Evolutionary conservation across 2,329 filamentous ascomycete species (phyloP).

Genomic region (Pyricularia pennisetigena): DNA sequence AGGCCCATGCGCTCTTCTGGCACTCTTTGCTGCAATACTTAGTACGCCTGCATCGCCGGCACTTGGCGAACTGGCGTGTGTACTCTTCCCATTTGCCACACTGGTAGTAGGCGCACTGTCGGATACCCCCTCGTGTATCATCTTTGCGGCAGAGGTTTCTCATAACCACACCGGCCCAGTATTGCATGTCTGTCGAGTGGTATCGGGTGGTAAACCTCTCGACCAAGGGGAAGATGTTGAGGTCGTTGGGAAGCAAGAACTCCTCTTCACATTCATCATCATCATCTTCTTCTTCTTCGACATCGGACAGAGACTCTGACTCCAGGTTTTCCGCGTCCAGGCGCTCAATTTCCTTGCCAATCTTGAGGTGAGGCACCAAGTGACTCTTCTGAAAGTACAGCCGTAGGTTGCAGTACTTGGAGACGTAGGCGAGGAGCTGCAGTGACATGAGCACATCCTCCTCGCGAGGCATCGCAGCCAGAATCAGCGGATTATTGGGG

Average conservation of each 20-base stretch:
- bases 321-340: constrained; percentile 59
- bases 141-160: constrained; percentile 97
- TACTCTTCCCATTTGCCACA: constrained; percentile 98
- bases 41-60: constrained; percentile 85
- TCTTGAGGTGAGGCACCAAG: constrained; percentile 82
- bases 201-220: constrained; percentile 97
- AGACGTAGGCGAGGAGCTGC: constrained; percentile 92
- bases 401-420: constrained; percentile 94
- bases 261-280: constrained; percentile 69
- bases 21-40: constrained; percentile 99
- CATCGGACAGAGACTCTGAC: constrained; percentile 18
- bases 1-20: constrained; percentile 98
- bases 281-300: constrained; percentile 23
- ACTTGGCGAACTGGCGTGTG: constrained; percentile 95
- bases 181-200: constrained; percentile 96
- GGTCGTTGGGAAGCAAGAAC: constrained; percentile 84
- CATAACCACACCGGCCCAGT: constrained; percentile 99
- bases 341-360: constrained; percentile 73
- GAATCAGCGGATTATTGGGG: constrained; percentile 56
- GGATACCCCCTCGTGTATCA: constrained; percentile 84
- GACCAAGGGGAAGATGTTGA: constrained; percentile 96
- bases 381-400: constrained; percentile 95
- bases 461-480: constrained; percentile 89
- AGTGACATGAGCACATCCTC: constrained; percentile 98
- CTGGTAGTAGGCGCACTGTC: constrained; percentile 95